Percentiles rank a stretch among this genome's conserved stretches.
phyloP scores from a whole-genome alignment of 352 stramenopile genomes.

The Globisporangium polare region DNA sequence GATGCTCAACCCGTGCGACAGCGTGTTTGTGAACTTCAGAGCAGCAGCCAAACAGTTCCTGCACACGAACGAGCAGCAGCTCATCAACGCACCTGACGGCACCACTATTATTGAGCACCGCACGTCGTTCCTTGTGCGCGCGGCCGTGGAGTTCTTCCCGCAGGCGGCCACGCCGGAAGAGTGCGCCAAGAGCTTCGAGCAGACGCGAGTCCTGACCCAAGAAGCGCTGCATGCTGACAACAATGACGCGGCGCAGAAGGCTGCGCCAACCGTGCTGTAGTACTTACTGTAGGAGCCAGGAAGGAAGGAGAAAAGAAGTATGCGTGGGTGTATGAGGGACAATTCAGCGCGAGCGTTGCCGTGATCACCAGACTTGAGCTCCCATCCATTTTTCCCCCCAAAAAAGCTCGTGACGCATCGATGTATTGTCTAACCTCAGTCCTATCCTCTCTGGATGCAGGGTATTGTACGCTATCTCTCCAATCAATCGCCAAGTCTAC shows the following conservation, averaged over 20 bases:
- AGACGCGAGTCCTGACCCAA: not conserved
- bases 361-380: no score
- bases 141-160: constrained; percentile 11
- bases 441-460: not conserved
- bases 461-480: not conserved
- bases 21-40: constrained; percentile 11
- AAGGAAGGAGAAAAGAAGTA: no score
- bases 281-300: not conserved
- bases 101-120: constrained; percentile 17
- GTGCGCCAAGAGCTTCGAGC: constrained; percentile 13
- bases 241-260: not conserved
- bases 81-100: constrained; percentile 1
- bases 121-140: constrained; percentile 13
- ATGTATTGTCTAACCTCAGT: not conserved
- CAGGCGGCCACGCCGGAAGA: not conserved
- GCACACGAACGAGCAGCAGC: constrained; percentile 4
- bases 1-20: constrained; percentile 13
- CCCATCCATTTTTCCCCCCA: no score
- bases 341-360: not conserved
- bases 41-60: constrained; percentile 12
- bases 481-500: constrained; percentile 6
- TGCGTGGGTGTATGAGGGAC: not conserved
- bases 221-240: constrained; percentile 5
- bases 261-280: not conserved
- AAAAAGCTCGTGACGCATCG: not conserved